Evolutionary conservation across 179 eudicot genomes (phyloP), one percentile per base, ranked within the genome.

Genomic region (Patellifolia procumbens): DNA sequence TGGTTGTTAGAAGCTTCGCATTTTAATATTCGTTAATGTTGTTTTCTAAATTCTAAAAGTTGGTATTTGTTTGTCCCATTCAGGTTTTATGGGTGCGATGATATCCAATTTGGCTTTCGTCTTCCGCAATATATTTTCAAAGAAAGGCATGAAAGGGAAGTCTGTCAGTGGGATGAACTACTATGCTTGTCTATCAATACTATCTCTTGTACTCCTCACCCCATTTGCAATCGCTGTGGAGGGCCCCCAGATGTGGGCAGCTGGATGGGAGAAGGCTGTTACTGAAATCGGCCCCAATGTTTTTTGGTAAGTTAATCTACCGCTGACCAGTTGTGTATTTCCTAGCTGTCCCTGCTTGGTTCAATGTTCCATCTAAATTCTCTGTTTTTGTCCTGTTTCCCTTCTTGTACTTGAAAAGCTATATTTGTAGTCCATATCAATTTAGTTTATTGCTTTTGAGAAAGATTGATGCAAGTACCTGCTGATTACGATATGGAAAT

Each of bases 21-120:
- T 32, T 51, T 62, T 20, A 24, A 31, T 49, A 59, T 60, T 79
- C 29, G 96, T 22, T 17, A 22, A 19, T 43, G 52, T 64, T 73
- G 74, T 43, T 81, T 78, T 72, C 79, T 45, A 32, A 34, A 59
- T 70, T 62, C 69, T 83, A 51, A 77, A 96, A 22, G 49, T 51
- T 82, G 71, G 70, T 76, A 19, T 66, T 34, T 77, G 67, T 42
- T 29, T 83, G 74, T 81, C 74, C 62, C 61, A 78, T 84, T 66
- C 90, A 92, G 97, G 97, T 74, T 92, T 92, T 74, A 86, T 91
- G 92, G 96, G 97, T 56, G 97, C 97, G 55, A 92, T 92, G 97
- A 89, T 92, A 81, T 92, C 96, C n/a, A 92, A 92, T 77, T 81
- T 92, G 82, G 97, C 94, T 20, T 91, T 91, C 78, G 97, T 91